Evolutionary conservation across 1,139 yeast genomes (phyloP).

Genomic region (Suhomyces chickasaworum): DNA sequence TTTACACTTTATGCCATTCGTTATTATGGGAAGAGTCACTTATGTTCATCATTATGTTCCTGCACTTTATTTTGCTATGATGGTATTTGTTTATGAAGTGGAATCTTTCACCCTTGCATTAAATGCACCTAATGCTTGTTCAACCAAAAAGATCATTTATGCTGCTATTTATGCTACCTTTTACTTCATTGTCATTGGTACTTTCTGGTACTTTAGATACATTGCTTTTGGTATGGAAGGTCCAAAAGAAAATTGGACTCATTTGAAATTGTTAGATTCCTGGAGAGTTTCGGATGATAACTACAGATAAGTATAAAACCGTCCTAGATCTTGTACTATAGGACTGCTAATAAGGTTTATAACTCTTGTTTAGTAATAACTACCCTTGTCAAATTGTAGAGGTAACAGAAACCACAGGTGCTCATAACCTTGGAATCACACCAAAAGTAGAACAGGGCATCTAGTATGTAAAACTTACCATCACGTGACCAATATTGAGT

Average conservation of each 20-base stretch:
- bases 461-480: no score
- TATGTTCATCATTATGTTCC: constrained; percentile 97
- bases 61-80: constrained; percentile 91
- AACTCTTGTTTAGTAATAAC: constrained; percentile 1
- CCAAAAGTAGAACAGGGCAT: no score
- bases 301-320: constrained; percentile 19
- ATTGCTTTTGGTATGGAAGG: constrained; percentile 92
- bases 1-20: constrained; percentile 86
- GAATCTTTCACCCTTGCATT: constrained; percentile 59
- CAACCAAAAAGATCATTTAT: constrained; percentile 28
- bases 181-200: constrained; percentile 60
- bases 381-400: no score
- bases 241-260: constrained; percentile 62
- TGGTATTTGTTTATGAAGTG: constrained; percentile 73
- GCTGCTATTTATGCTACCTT: constrained; percentile 42
- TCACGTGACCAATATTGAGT: no score
- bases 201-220: constrained; percentile 74
- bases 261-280: constrained; percentile 72
- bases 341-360: constrained; percentile 5
- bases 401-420: no score
- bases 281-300: constrained; percentile 62
- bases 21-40: constrained; percentile 95
- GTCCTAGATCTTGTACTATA: constrained; percentile 1
- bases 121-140: constrained; percentile 30
- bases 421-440: no score